Evolutionary conservation across 2,329 filamentous ascomycete genomes (phyloP).

Genomic region (Mycosphaerella arachidis): DNA sequence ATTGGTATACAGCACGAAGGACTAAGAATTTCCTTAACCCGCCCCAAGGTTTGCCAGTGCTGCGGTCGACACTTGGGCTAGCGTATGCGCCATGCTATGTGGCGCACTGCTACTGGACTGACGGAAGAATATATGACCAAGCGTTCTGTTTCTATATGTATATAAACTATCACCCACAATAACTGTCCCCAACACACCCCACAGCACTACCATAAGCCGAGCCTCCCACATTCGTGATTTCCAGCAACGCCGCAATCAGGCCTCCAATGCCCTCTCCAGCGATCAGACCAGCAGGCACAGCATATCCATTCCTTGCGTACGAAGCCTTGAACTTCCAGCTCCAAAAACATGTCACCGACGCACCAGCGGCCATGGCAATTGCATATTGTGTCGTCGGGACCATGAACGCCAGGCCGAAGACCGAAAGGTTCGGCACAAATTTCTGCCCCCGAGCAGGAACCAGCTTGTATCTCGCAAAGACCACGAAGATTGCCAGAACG

Average conservation of each 20-base stretch:
- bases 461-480: slow-evolving; percentile 49
- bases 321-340: slow-evolving; percentile 1
- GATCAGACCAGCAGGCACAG: slow-evolving; percentile 55
- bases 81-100: no score
- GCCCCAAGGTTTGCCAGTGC: no score
- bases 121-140: no score
- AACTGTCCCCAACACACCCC: slow-evolving; percentile 30
- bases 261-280: slow-evolving; percentile 58
- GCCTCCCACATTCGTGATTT: slow-evolving; percentile 38
- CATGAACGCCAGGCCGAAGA: slow-evolving; percentile 54
- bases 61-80: no score
- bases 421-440: slow-evolving; percentile 57
- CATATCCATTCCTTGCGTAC: slow-evolving; percentile 43
- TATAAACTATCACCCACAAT: slow-evolving; percentile 8
- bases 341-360: slow-evolving; percentile 50
- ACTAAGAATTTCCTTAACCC: no score
- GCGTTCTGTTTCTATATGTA: no score
- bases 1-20: no score
- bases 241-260: slow-evolving; percentile 50
- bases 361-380: slow-evolving; percentile 53
- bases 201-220: slow-evolving; percentile 36
- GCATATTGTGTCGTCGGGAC: slow-evolving; percentile 52
- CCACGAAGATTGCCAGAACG: slow-evolving; percentile 45
- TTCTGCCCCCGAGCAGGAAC: slow-evolving; percentile 46
- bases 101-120: no score